Evolutionary conservation across 768 basidiomycete genomes (phyloP), one percentile per base, ranked within the genome.

Genomic region (Lactarius hengduanensis): DNA sequence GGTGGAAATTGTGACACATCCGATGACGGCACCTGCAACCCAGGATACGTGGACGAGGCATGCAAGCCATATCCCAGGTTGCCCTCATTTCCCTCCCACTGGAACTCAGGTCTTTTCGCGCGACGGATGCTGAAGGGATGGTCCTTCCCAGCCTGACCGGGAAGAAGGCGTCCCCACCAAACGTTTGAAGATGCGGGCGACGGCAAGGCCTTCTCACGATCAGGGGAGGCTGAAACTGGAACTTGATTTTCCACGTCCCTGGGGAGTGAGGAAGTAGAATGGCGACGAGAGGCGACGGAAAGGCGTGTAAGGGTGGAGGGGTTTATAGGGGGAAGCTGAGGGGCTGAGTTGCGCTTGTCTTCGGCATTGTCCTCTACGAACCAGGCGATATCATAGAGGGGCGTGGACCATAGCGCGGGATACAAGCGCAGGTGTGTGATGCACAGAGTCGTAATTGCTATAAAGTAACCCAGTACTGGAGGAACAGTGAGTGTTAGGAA

Each of bases 321-420:
- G 59, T 61, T n/a, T 59, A 72, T 56, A 40, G 71, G 69, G 28
- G 53, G 69, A 1, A 71, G 40, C 53, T 69, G 65, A 45, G 71
- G 62, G 57, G 2, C 58, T 10, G 57, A 36, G 58, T 16, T 32
- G 5, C 62, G 47, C n/a, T 34, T 69, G 58, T 28, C 61, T 34
- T n/a, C 34, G 16, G 18, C 55, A 30, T 55, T 43, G 7, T 45
- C 61, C 3, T 61, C 65, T 64, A 73, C 50, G 72, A 88, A 91
- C 90, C 90, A 91, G 18, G 81, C 80, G 22, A 89, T 77, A 16
- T 77, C 73, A 66, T 82, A 82, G 40, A 90, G 74, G 11, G 82
- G 79, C 50, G 77, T 77, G 34, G 59, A 74, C 88, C 88, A 90
- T 62, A 91, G 77, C 54, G 77, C 75, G 10, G 82, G 79, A 67